These are phyloP conservation scores for Leptographium flavum DNA, from an alignment of 2,329 filamentous ascomycete genomes.

Conservation along the genomic window DNA sequence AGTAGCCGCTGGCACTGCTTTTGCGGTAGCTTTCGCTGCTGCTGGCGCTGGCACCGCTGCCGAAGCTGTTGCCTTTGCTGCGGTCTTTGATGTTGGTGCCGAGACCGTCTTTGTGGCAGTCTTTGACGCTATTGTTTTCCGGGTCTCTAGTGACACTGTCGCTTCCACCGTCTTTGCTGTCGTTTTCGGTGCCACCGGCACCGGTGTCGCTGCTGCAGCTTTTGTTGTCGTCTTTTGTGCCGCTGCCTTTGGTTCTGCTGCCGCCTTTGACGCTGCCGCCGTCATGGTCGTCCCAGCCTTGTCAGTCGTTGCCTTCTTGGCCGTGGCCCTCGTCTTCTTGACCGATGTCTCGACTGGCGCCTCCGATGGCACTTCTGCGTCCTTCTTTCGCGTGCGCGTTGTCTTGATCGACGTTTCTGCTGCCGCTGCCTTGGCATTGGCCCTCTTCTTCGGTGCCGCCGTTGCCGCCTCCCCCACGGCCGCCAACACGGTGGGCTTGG, in stretches of 20 bases:
- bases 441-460: background rate
- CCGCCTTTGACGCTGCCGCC: slow-evolving; percentile 4
- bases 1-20: background rate
- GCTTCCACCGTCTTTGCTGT: background rate
- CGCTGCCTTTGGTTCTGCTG: background rate
- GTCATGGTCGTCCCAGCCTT: too few species aligned
- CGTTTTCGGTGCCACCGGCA: background rate
- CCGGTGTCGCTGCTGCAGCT: background rate
- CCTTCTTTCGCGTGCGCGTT: background rate
- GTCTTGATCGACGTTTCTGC: background rate
- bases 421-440: background rate
- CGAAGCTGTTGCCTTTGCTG: background rate
- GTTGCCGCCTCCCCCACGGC: background rate
- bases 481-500: background rate
- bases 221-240: background rate
- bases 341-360: background rate
- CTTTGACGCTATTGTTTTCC: too few species aligned
- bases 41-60: background rate
- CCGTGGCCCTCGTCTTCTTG: background rate
- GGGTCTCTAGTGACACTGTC: too few species aligned
- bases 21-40: too few species aligned
- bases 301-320: background rate
- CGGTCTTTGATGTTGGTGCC: too few species aligned
- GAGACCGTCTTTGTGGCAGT: too few species aligned
- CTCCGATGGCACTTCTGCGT: background rate